Evolutionary conservation across 345 rosid species (phyloP), one percentile per base, ranked within the genome.

Genomic region (Sisymbrium altissimum): DNA sequence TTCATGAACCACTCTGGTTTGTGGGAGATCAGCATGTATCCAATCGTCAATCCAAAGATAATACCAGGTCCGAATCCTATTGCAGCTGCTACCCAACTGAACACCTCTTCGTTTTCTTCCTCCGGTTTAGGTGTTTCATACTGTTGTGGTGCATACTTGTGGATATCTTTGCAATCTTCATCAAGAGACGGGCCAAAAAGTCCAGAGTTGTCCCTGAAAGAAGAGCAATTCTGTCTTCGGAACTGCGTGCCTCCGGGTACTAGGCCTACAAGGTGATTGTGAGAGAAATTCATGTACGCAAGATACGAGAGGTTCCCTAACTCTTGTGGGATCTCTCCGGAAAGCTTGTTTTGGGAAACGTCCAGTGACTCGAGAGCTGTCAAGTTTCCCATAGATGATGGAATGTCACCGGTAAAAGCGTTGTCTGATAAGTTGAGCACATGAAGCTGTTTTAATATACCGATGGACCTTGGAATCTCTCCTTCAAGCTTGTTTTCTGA

Each of bases 271-370:
- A 80, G 71, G 3, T 30, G 54, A 25, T 68, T 78, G 56, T 52
- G 56, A 3, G 61, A 56, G 25, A 56, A 56, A 40, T 56, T 56
- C 41, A 56, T 56, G 14, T 15, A 56, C 8, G 23, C 13, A 32
- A 56, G 25, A 2, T 1, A 56, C 8, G 61, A 56, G 40, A 56
- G 61, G 0, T 2, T 40, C 35, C 61, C 59, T 19, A 77, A 0
- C 43, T 70, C 59, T 46, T 18, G 57, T 19, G 81, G 81, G 29
- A 79, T 68, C 0, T 48, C 48, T 29, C 81, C 75, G 32, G 55
- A 30, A 19, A 73, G 56, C 13, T 68, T 45, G 56, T 73, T 79
- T 13, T 8, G 40, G 0, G 78, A 78, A 33, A 78, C 60, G 8
- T 79, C 73, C 1, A 82, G 7, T 13, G 43, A 79, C 19, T 53